A percentile compares a stretch with the other conserved stretches of the same genome.
Evolutionary conservation across 495 filamentous ascomycete species (phyloP).

Genomic region (Neurospora sp.): DNA sequence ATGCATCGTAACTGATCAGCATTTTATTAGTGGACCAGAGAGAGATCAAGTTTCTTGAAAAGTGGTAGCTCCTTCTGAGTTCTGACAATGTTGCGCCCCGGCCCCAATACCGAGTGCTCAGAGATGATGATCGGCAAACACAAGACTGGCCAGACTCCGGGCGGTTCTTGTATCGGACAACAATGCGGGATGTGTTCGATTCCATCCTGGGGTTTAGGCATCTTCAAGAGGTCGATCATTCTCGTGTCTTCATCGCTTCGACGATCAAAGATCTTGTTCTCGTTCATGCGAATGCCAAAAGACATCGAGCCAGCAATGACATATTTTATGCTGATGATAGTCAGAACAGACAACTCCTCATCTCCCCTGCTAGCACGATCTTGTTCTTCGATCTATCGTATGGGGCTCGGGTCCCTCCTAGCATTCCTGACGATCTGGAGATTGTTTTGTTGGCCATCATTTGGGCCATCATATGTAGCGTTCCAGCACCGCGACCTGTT

Average conservation of each 20-base stretch:
- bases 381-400: background rate
- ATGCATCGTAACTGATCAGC: too few species aligned
- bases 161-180: background rate
- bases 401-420: background rate
- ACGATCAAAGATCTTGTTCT: background rate
- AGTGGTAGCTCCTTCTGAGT: background rate
- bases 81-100: background rate
- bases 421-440: background rate
- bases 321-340: background rate
- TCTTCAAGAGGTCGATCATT: background rate
- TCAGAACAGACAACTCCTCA: background rate
- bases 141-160: background rate
- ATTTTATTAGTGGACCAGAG: background rate
- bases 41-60: background rate
- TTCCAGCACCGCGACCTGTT: background rate
- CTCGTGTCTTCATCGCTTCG: background rate
- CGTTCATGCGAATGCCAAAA: background rate
- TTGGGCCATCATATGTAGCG: background rate
- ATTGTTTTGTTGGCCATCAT: background rate
- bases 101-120: background rate
- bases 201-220: background rate
- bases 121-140: background rate
- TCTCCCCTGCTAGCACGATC: background rate
- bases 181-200: background rate
- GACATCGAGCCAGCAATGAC: background rate